Percentiles rank a stretch among this genome's conserved stretches.
These are phyloP conservation scores for Mangifera indica DNA, from an alignment of 345 rosid species.

Conservation along the genomic window DNA sequence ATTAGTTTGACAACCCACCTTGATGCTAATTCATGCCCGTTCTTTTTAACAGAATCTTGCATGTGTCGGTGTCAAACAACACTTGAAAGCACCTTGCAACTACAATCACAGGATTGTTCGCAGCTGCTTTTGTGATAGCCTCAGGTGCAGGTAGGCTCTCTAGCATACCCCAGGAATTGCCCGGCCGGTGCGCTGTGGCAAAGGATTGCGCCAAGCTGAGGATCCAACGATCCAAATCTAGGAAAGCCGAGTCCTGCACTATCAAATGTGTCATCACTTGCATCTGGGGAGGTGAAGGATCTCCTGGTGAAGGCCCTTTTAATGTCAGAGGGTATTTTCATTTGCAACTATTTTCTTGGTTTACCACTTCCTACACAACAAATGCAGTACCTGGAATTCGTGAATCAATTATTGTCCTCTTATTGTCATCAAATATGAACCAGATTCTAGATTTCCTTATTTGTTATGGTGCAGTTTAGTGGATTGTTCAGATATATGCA, in stretches of 20 bases:
- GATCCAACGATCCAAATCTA: conserved; percentile 78
- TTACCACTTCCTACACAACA: too few species aligned
- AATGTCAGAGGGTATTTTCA: conserved; percentile 59
- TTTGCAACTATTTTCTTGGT: too few species aligned
- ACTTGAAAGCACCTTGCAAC: conserved; percentile 6
- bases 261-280: conserved; percentile 78
- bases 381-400: too few species aligned
- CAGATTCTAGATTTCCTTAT: too few species aligned
- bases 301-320: conserved; percentile 85
- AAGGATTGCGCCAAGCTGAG: conserved; percentile 75
- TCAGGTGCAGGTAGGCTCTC: conserved; percentile 39
- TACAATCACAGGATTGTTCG: conserved; percentile 30
- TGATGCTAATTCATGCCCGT: conserved; percentile 23
- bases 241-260: conserved; percentile 84
- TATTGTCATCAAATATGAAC: too few species aligned
- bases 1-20: neutral
- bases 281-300: conserved; percentile 74
- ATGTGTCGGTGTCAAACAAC: neutral
- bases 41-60: conserved; percentile 1
- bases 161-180: conserved; percentile 74
- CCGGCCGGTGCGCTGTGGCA: conserved; percentile 46
- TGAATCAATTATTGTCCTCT: too few species aligned
- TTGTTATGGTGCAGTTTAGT: conserved; percentile 52
- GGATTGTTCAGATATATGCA: conserved; percentile 90
- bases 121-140: conserved; percentile 36